Evolutionary conservation across 441 rosid species (phyloP), one percentile per base, ranked within the genome.

Genomic region (Croton laevigatus): DNA sequence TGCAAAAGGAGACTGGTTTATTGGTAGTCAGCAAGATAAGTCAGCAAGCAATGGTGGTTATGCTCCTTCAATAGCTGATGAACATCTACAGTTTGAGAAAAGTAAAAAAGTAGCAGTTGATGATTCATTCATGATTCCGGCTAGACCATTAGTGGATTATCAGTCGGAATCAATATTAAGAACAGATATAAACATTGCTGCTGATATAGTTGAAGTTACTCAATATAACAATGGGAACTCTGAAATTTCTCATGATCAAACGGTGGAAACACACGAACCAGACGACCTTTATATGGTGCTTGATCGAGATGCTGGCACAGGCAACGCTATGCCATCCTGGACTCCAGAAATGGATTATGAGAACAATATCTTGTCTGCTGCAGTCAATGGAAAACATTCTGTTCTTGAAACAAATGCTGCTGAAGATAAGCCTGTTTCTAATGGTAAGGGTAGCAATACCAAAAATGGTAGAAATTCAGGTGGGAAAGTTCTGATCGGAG

Each of bases 241-340:
- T 0, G 88, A 89, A 58, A 68, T 62, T 67, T 76, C 71, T 8
- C 78, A 19, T 8, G 68, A 75, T 40, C 44, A 6, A 59, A 83
- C 76, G 64, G 61, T 62, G 48, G 78, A 63, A 63, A 72, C 77
- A 38, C 77, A 75, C 59, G 97, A 95, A 68, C 99, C 98, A 63
- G 97, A 95, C 82, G 99, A 95, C 59, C 96, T 95, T 75, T 88
- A 77, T 79, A 90, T 95, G 96, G 87, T 95, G 76, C 88, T 88
- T 71, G 94, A 88, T 65, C 93, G 91, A 48, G 89, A 88, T 79
- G 81, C 88, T 52, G 83, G 75, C 46, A 78, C 76, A 13, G 85
- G 86, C 65, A 78, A 79, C 65, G 78, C 77, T 54, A 71, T 62
- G 22, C 57, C 83, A 68, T 70, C 87, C 59, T 94, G 97, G 98